These are phyloP conservation scores for Filobasidium wieringae DNA, from an alignment of 768 basidiomycete genomes.

Conservation along the genomic window DNA sequence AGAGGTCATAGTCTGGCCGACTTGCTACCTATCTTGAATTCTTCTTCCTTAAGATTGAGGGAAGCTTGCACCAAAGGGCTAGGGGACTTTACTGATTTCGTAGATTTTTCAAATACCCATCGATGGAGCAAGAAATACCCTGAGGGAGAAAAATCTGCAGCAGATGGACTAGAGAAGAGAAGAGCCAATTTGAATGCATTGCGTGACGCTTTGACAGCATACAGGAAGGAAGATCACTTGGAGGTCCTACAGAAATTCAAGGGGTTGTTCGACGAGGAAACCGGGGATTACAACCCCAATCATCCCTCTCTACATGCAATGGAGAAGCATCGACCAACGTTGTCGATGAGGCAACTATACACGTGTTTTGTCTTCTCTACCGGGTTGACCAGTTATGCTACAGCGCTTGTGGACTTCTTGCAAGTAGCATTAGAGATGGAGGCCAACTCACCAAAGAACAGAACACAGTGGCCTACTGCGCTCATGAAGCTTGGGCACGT, in stretches of 20 bases:
- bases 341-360: slow-evolving; percentile 41
- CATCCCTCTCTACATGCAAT: not conserved
- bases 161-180: slow-evolving; percentile 13
- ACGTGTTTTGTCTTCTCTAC: slow-evolving; percentile 47
- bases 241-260: slow-evolving; percentile 44
- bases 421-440: slow-evolving; percentile 41
- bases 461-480: slow-evolving; percentile 48
- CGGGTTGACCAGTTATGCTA: slow-evolving; percentile 41
- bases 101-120: slow-evolving; percentile 30
- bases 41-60: slow-evolving; percentile 26
- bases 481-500: slow-evolving; percentile 38
- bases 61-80: slow-evolving; percentile 19
- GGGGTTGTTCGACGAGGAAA: slow-evolving; percentile 35
- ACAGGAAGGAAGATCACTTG: slow-evolving; percentile 33
- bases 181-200: slow-evolving; percentile 21
- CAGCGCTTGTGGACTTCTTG: slow-evolving; percentile 40
- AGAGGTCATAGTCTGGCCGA: slow-evolving; percentile 25
- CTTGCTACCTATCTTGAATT: slow-evolving; percentile 32
- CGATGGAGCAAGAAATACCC: slow-evolving; percentile 19
- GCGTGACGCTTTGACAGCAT: slow-evolving; percentile 15
- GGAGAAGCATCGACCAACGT: not conserved
- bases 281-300: slow-evolving; percentile 18
- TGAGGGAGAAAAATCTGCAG: not conserved
- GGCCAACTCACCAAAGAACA: slow-evolving; percentile 39
- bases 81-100: slow-evolving; percentile 27